A percentile compares a stretch with the other conserved stretches of the same genome.
phyloP scores from a whole-genome alignment of 1,284 basidiomycete species.

The Malassezia vespertilionis region DNA sequence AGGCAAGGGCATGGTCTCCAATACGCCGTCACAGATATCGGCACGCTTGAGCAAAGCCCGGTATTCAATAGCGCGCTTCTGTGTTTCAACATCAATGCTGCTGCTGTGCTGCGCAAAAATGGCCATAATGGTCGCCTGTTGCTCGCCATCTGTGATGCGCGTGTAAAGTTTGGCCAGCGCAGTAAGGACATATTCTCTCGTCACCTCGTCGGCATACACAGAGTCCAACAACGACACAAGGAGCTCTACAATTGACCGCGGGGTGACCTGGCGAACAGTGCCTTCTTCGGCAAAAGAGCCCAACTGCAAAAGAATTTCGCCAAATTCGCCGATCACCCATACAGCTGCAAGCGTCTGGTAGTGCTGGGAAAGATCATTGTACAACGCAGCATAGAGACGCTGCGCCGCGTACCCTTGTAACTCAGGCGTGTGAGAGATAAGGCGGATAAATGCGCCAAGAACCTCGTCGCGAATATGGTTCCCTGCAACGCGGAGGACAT shows the following conservation, averaged over 20 bases:
- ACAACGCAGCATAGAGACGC: constrained; percentile 76
- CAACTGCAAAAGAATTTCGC: constrained; percentile 74
- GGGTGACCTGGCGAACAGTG: constrained; percentile 59
- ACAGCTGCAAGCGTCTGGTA: constrained; percentile 82
- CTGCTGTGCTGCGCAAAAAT: constrained; percentile 67
- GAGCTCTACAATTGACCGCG: constrained; percentile 74
- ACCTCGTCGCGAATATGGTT: constrained; percentile 98
- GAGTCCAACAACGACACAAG: constrained; percentile 79
- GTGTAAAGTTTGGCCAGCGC: constrained; percentile 81
- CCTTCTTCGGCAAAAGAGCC: constrained; percentile 62
- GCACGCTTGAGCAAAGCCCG: constrained; percentile 66
- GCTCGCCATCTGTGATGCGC: constrained; percentile 54
- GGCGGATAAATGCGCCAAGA: constrained; percentile 81
- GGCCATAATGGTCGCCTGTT: constrained; percentile 65
- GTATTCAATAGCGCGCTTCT: constrained; percentile 92
- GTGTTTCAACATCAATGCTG: constrained; percentile 78
- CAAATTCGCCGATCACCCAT: constrained; percentile 96
- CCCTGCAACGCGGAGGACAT: constrained; percentile 88
- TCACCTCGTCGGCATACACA: constrained; percentile 81
- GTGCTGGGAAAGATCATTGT: constrained; percentile 87
- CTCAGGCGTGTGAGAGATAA: constrained; percentile 93
- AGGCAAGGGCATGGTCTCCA: constrained; percentile 96
- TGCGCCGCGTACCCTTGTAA: constrained; percentile 91
- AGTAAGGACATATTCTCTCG: constrained; percentile 82
- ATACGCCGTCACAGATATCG: constrained; percentile 66